Base-by-base conservation (phyloP, 192 early-diverging fungal genomes). In the Chytriomyces sp. region DNA sequence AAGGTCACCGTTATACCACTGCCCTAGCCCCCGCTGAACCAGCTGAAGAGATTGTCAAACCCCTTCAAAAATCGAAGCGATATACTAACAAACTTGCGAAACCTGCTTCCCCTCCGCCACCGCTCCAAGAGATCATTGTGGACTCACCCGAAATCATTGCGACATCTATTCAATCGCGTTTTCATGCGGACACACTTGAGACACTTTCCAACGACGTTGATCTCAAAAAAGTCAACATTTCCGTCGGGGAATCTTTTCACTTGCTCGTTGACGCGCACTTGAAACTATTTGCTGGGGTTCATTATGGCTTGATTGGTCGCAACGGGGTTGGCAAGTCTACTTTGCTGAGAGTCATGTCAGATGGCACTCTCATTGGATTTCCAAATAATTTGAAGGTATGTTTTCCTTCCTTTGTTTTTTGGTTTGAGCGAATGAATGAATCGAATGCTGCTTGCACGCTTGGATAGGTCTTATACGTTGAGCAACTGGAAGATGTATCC, bases 401-500 rank as follows among this genome's bases (percentile, higher is more conserved):
- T n/a, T n/a, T n/a, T n/a, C n/a, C n/a, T n/a, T n/a, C n/a, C n/a
- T n/a, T n/a, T n/a, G n/a, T n/a, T n/a, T n/a, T n/a, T n/a, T n/a
- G n/a, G n/a, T n/a, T n/a, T n/a, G n/a, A n/a, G n/a, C n/a, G n/a
- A n/a, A n/a, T n/a, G n/a, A n/a, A n/a, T n/a, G n/a, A n/a, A n/a
- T n/a, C n/a, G n/a, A n/a, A n/a, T n/a, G n/a, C n/a, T n/a, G n/a
- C n/a, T n/a, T n/a, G n/a, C n/a, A n/a, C n/a, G n/a, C n/a, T n/a
- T n/a, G n/a, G n/a, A n/a, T n/a, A n/a, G n/a, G n/a, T 91, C 2
- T 80, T 95, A 26, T 91, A 94, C 72, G 89, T 97, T 61, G 89
- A 91, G 71, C 94, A 95, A 73, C 73, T 94, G 44, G 88, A 91
- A 33, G 86, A 85, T 8, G 64, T 83, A 12, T 79, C 84, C 41